Percentiles rank a stretch among this genome's conserved stretches.
These are phyloP conservation scores for Pugionium cornutum DNA, from an alignment of 345 rosid species.

Conservation along the genomic window DNA sequence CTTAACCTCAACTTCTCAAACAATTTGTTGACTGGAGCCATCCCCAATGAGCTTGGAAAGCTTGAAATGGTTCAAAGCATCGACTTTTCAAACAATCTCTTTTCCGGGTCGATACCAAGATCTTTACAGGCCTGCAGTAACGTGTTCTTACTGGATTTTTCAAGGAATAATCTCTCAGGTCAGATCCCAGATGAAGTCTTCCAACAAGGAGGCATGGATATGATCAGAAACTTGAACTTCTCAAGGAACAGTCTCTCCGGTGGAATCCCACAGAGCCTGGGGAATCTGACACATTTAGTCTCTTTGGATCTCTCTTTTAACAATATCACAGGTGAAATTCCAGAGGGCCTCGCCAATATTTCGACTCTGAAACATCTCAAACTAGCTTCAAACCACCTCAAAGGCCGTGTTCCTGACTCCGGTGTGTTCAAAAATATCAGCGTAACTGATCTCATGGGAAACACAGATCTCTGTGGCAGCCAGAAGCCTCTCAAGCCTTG, in stretches of 20 bases:
- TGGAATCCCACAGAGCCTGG: conserved; percentile 50
- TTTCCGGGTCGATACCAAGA: conserved; percentile 66
- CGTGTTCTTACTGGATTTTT: conserved; percentile 66
- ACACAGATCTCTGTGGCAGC: conserved; percentile 70
- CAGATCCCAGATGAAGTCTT: conserved; percentile 50
- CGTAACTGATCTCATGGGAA: conserved; percentile 56
- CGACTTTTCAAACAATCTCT: conserved; percentile 69
- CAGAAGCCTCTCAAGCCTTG: conserved; percentile 49
- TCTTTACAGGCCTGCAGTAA: conserved; percentile 64
- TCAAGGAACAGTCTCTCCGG: conserved; percentile 67
- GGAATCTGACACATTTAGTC: conserved; percentile 50
- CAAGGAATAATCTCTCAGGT: conserved; percentile 66
- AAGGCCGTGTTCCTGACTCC: conserved; percentile 65
- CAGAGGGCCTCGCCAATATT: conserved; percentile 54
- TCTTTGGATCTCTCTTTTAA: conserved; percentile 70
- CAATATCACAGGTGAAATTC: conserved; percentile 62
- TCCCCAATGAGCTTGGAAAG: conserved; percentile 73
- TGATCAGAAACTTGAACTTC: conserved; percentile 59
- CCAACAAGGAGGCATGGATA: conserved; percentile 37
- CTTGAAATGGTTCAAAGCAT: conserved; percentile 70
- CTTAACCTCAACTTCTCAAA: conserved; percentile 66
- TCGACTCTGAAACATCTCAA: conserved; percentile 61
- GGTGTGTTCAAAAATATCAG: conserved; percentile 63
- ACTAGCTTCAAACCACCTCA: conserved; percentile 69
- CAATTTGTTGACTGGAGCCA: conserved; percentile 59